Percentiles rank a stretch among this genome's conserved stretches.
These are phyloP conservation scores for Dactylis glomerata DNA, from an alignment of 176 grass and related monocot genomes.

Conservation along the genomic window DNA sequence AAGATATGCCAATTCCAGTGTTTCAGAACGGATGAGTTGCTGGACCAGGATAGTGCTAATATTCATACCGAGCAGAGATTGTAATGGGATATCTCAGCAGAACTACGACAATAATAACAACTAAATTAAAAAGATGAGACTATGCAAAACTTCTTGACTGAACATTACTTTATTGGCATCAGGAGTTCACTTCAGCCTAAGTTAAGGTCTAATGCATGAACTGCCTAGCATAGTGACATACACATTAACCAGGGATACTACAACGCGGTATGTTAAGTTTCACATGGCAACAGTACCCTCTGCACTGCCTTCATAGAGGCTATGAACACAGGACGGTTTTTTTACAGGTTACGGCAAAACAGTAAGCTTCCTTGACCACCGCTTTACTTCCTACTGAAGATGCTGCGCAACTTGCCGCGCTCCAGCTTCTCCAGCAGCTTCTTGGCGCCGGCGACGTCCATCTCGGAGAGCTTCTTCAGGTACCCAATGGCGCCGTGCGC, in stretches of 20 bases:
- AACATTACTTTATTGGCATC: conserved; percentile 34
- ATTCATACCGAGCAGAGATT: not conserved
- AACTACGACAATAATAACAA: not conserved
- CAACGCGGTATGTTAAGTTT: conserved; percentile 34
- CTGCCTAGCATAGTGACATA: not conserved
- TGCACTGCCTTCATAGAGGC: conserved; percentile 71
- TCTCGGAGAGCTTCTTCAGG: conserved; percentile 95
- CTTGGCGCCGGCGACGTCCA: conserved; percentile 76
- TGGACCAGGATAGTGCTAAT: not conserved
- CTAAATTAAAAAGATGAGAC: not conserved
- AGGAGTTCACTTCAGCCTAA: conserved; percentile 6
- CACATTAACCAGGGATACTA: conserved; percentile 32
- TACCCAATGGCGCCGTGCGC: conserved; percentile 92
- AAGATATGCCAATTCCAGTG: not conserved
- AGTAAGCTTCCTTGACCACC: not conserved
- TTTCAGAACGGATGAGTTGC: not conserved
- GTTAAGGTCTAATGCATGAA: conserved; percentile 29
- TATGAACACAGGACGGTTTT: conserved; percentile 78
- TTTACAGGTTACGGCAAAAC: conserved; percentile 58
- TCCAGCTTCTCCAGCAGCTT: conserved; percentile 92
- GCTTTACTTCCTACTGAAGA: conserved; percentile 76
- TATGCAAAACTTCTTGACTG: not conserved
- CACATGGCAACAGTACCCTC: conserved; percentile 10
- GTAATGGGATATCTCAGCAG: not conserved
- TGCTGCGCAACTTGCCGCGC: conserved; percentile 60